A percentile compares a stretch with the other conserved stretches of the same genome.
These are phyloP conservation scores for Mycena leptocephala DNA, from an alignment of 768 basidiomycete species.

Conservation along the genomic window DNA sequence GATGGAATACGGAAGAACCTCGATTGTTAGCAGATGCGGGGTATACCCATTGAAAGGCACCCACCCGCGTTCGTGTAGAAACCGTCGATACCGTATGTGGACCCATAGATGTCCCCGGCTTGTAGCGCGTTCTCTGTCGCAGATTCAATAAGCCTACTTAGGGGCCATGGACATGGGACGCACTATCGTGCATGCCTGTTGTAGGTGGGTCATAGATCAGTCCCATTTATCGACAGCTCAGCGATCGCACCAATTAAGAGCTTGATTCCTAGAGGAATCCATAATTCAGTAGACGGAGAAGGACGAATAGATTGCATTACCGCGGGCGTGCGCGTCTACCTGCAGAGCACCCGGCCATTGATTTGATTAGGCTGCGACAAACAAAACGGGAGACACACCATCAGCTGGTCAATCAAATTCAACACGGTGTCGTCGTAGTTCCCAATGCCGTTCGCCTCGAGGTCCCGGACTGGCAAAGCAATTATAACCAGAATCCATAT, in stretches of 20 bases:
- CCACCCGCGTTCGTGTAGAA: slow-evolving; percentile 51
- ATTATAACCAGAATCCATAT: neutral
- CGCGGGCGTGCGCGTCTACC: slow-evolving; percentile 51
- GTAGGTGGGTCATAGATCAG: neutral
- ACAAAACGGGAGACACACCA: slow-evolving; percentile 35
- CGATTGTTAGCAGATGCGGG: too few relatives aligned
- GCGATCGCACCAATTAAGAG: slow-evolving; percentile 36
- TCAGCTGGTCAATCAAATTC: slow-evolving; percentile 55
- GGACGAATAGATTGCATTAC: slow-evolving; percentile 43
- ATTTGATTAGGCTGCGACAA: neutral
- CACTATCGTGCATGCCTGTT: slow-evolving; percentile 41
- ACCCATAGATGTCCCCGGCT: slow-evolving; percentile 53
- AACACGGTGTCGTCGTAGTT: slow-evolving; percentile 56
- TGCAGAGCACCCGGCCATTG: neutral
- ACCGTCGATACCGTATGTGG: slow-evolving; percentile 47
- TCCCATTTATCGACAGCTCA: too few relatives aligned
- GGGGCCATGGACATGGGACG: neutral
- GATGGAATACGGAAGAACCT: too few relatives aligned
- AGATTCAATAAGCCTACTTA: slow-evolving; percentile 33
- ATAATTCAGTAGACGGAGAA: neutral
- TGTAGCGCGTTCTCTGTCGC: slow-evolving; percentile 51
- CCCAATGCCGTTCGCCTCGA: slow-evolving; percentile 52
- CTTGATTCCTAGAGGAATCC: slow-evolving; percentile 36
- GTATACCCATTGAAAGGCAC: neutral
- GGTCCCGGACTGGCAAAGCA: slow-evolving; percentile 43